Percentiles rank a stretch among this genome's conserved stretches.
Evolutionary conservation across 2,329 filamentous ascomycete species (phyloP).

Genomic region (Penicillium sp.): DNA sequence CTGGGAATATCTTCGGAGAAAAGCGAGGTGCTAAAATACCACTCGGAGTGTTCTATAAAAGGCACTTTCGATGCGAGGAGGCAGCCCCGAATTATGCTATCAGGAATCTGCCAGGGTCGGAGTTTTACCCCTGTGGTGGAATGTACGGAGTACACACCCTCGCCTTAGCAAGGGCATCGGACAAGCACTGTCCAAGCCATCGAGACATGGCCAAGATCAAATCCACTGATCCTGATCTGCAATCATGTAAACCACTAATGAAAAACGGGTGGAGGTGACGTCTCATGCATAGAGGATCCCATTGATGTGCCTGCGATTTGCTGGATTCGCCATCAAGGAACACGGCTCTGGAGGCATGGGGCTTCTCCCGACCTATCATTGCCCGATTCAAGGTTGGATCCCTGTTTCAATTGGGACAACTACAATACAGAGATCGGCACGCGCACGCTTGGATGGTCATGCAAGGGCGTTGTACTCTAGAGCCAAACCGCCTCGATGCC

Average conservation of each 20-base stretch:
- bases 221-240: slow-evolving; percentile 3
- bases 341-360: slow-evolving; percentile 3
- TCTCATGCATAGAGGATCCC: slow-evolving; percentile 2
- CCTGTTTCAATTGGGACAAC: slow-evolving; percentile 3
- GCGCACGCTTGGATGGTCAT: slow-evolving; percentile 9
- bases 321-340: slow-evolving; percentile 12
- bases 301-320: not conserved
- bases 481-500: slow-evolving; percentile 6
- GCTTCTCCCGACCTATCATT: slow-evolving; percentile 6
- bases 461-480: slow-evolving; percentile 18
- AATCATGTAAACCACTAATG: not conserved
- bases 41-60: slow-evolving; percentile 3
- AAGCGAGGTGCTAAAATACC: not conserved
- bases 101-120: slow-evolving; percentile 10
- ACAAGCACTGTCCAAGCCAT: not conserved
- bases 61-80: not conserved
- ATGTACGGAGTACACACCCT: slow-evolving; percentile 17
- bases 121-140: slow-evolving; percentile 16
- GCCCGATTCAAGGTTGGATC: not conserved
- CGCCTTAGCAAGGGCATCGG: slow-evolving; percentile 21
- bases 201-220: not conserved
- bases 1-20: not conserved
- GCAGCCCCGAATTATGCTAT: not conserved
- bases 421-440: slow-evolving; percentile 13
- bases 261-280: not conserved